Evolutionary conservation across 1,284 basidiomycete species (phyloP).

Genomic region (Polyporus tsugae): DNA sequence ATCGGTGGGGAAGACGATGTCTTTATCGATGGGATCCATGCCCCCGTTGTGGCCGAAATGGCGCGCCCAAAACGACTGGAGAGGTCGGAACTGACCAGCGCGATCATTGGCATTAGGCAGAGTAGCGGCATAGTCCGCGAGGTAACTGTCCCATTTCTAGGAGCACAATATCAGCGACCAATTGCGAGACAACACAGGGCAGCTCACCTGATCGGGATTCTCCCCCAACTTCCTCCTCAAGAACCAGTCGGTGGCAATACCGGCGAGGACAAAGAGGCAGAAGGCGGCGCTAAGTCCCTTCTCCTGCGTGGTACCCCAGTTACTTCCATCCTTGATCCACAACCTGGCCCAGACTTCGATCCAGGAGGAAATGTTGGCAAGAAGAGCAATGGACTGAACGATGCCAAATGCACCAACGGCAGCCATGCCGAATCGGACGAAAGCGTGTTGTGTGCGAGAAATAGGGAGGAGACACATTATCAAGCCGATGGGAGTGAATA

Average conservation of each 20-base stretch:
- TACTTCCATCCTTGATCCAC: slow-evolving; percentile 54
- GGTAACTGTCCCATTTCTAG: slow-evolving; percentile 75
- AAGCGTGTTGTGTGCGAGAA: slow-evolving; percentile 51
- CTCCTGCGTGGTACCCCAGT: slow-evolving; percentile 63
- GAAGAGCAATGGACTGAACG: slow-evolving; percentile 59
- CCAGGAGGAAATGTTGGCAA: slow-evolving; percentile 61
- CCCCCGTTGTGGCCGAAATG: slow-evolving; percentile 45
- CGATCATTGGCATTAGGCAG: slow-evolving; percentile 52
- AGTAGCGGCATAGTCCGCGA: slow-evolving; percentile 63
- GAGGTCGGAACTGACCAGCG: slow-evolving; percentile 53
- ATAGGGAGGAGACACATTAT: slow-evolving; percentile 57
- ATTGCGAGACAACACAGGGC: not conserved
- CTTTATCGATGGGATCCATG: slow-evolving; percentile 30
- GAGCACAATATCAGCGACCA: slow-evolving; percentile 8
- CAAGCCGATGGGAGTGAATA: slow-evolving; percentile 50
- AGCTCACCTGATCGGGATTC: slow-evolving; percentile 69
- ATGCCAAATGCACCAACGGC: slow-evolving; percentile 67
- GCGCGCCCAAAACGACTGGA: slow-evolving; percentile 59
- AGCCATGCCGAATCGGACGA: slow-evolving; percentile 58
- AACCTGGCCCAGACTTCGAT: slow-evolving; percentile 68
- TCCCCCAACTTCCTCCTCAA: slow-evolving; percentile 63
- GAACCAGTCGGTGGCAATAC: slow-evolving; percentile 61
- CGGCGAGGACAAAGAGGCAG: slow-evolving; percentile 58
- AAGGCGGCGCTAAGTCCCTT: slow-evolving; percentile 65
- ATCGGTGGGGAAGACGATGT: slow-evolving; percentile 43